A percentile compares a stretch with the other conserved stretches of the same genome.
phyloP scores from a whole-genome alignment of 495 filamentous ascomycete genomes.

The Neurospora terricola region DNA sequence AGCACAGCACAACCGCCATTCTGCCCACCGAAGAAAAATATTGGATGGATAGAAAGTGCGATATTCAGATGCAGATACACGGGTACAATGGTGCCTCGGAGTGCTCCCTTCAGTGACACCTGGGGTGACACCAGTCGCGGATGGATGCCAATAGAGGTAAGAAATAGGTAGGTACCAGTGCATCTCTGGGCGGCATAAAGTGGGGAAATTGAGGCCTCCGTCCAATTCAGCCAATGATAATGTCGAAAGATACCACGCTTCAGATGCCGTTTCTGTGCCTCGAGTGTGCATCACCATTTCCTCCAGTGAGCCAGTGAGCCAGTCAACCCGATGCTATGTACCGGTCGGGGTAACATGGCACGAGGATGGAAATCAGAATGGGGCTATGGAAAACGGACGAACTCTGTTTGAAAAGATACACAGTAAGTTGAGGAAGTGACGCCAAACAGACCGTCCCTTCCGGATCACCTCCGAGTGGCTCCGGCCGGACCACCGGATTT shows the following conservation, averaged over 20 bases:
- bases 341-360: not conserved
- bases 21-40: not conserved
- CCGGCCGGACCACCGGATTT: not conserved
- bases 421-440: rapidly evolving
- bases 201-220: not conserved
- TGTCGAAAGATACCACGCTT: not conserved
- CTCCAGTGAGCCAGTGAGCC: not conserved
- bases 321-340: not conserved
- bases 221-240: not conserved
- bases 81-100: not conserved
- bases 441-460: not conserved
- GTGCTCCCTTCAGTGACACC: not conserved
- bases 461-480: not conserved
- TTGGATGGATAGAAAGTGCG: not conserved
- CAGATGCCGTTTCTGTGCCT: not conserved
- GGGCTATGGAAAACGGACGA: not conserved
- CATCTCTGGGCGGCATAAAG: not conserved
- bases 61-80: not conserved
- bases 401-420: not conserved
- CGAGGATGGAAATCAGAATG: not conserved
- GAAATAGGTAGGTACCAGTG: not conserved
- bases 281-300: not conserved
- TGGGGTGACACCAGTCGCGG: not conserved
- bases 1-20: not conserved
- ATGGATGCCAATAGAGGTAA: not conserved